Conservation (phyloP, 345 rosid genomes). For the Euclidium syriacum region DNA sequence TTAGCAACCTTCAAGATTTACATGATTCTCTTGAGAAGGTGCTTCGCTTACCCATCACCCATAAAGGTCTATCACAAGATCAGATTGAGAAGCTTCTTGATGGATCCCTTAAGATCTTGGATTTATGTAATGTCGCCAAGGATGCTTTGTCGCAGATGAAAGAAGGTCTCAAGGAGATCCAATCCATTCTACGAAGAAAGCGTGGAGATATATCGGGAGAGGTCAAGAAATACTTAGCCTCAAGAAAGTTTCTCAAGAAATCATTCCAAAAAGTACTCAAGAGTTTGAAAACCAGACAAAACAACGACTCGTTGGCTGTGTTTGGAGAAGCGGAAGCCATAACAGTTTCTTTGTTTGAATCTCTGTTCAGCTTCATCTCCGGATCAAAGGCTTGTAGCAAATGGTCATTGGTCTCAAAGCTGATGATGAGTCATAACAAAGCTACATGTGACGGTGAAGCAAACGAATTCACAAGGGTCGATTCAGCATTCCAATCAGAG, state of each 20-base stretch:
- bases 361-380: slow-evolving; percentile 35
- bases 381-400: slow-evolving; percentile 23
- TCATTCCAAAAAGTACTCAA: slow-evolving; percentile 36
- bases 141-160: slow-evolving; percentile 30
- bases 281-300: slow-evolving; percentile 23
- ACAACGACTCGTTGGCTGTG: slow-evolving; percentile 15
- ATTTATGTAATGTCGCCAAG: slow-evolving; percentile 30
- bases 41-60: slow-evolving; percentile 30
- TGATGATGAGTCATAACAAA: slow-evolving; percentile 28
- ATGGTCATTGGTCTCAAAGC: slow-evolving; percentile 39
- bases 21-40: slow-evolving; percentile 26
- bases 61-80: slow-evolving; percentile 26
- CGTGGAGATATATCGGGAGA: slow-evolving; percentile 16
- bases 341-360: slow-evolving; percentile 28
- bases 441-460: slow-evolving; percentile 21
- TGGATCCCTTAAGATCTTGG: slow-evolving; percentile 39
- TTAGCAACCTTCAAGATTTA: slow-evolving; percentile 30
- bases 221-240: slow-evolving; percentile 37
- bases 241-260: slow-evolving; percentile 40
- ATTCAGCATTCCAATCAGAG: slow-evolving; percentile 24
- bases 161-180: slow-evolving; percentile 30
- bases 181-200: slow-evolving; percentile 32
- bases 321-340: slow-evolving; percentile 33
- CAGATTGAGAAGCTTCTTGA: slow-evolving; percentile 32
- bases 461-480: slow-evolving; percentile 35